A percentile compares a stretch with the other conserved stretches of the same genome.
These are phyloP conservation scores for Otatea glauca DNA, from an alignment of 176 grass and related monocot genomes.

Conservation along the genomic window DNA sequence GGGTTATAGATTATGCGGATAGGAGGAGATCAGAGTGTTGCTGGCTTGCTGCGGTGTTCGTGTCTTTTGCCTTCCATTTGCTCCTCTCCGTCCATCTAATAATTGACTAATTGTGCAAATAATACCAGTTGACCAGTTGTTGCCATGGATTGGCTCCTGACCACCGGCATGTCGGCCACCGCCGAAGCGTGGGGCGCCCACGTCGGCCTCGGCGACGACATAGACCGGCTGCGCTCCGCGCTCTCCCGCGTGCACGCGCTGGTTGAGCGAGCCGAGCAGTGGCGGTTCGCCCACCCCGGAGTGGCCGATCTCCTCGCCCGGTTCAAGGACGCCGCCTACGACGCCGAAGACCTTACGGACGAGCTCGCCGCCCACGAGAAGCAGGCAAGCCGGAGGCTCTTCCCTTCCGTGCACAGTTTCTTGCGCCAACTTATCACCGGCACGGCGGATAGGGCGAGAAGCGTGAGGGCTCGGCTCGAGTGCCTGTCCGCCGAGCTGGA, in stretches of 20 bases:
- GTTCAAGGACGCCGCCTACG: constrained; percentile 39
- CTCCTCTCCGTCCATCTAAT: too few relatives aligned
- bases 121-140: neutral
- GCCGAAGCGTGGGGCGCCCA: constrained; percentile 15
- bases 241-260: constrained; percentile 11
- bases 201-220: constrained; percentile 22
- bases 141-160: constrained; percentile 41
- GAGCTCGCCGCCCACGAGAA: constrained; percentile 25
- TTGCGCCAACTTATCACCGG: constrained; percentile 28
- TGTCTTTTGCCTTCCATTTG: too few relatives aligned
- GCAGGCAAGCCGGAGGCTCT: neutral
- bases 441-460: neutral
- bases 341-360: constrained; percentile 42
- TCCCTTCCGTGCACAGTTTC: neutral
- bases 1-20: too few relatives aligned
- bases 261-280: constrained; percentile 29
- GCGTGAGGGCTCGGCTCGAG: constrained; percentile 28
- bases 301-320: constrained; percentile 32
- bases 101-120: neutral
- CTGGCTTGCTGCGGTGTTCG: too few relatives aligned
- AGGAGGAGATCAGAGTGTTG: too few relatives aligned
- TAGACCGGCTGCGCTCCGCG: constrained; percentile 6
- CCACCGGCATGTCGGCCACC: constrained; percentile 20
- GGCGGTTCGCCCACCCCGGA: constrained; percentile 18
- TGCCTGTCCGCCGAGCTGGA: constrained; percentile 14